phyloP scores from a whole-genome alignment of 1,139 yeast genomes.

The Blastobotrys apis region DNA sequence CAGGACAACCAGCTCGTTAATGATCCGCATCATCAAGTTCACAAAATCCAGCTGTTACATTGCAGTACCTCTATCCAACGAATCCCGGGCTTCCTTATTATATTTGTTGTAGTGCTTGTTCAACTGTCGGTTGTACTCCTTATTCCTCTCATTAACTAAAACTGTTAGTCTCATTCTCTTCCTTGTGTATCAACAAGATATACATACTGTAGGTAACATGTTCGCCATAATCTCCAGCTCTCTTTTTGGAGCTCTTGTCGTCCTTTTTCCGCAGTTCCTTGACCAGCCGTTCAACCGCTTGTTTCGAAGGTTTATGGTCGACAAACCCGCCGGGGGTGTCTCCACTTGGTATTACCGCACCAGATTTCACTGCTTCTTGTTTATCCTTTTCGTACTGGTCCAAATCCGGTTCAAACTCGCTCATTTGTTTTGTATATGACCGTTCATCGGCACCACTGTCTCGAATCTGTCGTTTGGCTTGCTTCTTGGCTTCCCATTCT shows the following conservation, averaged over 20 bases:
- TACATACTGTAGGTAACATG: slow-evolving; percentile 40
- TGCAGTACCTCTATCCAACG: slow-evolving; percentile 34
- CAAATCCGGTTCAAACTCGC: slow-evolving; percentile 40
- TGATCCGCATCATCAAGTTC: too few species aligned
- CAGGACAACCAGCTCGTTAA: too few species aligned
- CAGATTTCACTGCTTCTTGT: neutral
- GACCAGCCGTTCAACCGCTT: slow-evolving; percentile 42
- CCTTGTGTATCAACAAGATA: too few species aligned
- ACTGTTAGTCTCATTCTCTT: too few species aligned
- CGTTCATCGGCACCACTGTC: slow-evolving; percentile 40
- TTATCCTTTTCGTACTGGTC: slow-evolving; percentile 39
- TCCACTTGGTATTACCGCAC: neutral
- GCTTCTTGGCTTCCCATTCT: slow-evolving; percentile 52
- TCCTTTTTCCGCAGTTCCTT: slow-evolving; percentile 36
- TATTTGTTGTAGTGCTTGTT: slow-evolving; percentile 53
- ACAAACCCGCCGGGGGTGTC: slow-evolving; percentile 26
- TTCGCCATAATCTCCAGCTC: slow-evolving; percentile 37
- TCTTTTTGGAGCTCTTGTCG: slow-evolving; percentile 39
- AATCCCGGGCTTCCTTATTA: slow-evolving; percentile 39
- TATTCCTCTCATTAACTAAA: slow-evolving; percentile 67
- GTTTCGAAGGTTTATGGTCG: slow-evolving; percentile 37
- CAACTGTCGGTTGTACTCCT: slow-evolving; percentile 70
- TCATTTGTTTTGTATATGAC: slow-evolving; percentile 49
- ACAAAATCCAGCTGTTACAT: too few species aligned
- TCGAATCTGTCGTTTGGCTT: slow-evolving; percentile 25